Percentiles rank a stretch among this genome's conserved stretches.
These are phyloP conservation scores for Aspergillus sp. DNA, from an alignment of 2,329 filamentous ascomycete genomes.

Conservation along the genomic window DNA sequence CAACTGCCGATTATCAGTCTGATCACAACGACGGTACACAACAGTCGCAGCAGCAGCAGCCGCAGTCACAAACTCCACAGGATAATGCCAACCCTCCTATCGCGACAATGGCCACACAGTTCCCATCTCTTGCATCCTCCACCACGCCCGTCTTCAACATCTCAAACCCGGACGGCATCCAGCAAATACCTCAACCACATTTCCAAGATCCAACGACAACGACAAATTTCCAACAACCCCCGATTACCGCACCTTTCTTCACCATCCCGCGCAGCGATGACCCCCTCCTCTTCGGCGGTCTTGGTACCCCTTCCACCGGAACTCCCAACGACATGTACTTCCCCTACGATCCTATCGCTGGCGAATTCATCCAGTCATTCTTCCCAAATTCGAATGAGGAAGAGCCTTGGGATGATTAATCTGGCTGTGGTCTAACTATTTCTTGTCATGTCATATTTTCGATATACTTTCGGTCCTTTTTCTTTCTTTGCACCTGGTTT, in stretches of 20 bases:
- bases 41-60: not conserved
- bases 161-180: not conserved
- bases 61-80: no score
- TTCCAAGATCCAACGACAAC: not conserved
- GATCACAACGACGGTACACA: conserved; percentile 7
- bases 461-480: conserved; percentile 2
- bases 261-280: not conserved
- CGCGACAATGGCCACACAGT: not conserved
- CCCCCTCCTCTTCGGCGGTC: not conserved
- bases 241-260: not conserved
- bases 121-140: not conserved
- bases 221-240: not conserved
- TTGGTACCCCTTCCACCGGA: not conserved
- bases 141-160: not conserved
- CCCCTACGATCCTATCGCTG: conserved; percentile 40
- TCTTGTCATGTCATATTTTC: not conserved
- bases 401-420: conserved; percentile 22
- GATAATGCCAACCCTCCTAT: not conserved
- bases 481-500: not conserved
- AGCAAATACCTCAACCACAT: not conserved
- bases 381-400: conserved; percentile 32
- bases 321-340: conserved; percentile 31
- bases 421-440: not conserved
- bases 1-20: conserved; percentile 20
- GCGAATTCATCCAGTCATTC: conserved; percentile 41